Base-by-base conservation (phyloP, 148 eudicot genomes). In the Heliosperma pusillum region DNA sequence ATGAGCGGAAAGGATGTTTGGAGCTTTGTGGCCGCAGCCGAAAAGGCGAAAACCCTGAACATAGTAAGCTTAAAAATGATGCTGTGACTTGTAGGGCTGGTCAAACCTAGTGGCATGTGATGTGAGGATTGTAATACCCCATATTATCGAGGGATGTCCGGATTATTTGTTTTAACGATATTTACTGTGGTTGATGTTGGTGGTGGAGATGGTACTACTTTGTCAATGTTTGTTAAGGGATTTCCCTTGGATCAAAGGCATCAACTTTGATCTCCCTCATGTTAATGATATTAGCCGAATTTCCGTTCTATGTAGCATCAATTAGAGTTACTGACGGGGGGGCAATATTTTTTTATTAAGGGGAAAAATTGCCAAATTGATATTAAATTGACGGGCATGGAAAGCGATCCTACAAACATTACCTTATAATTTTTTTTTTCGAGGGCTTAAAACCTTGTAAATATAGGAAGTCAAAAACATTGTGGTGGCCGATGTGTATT, bases 241-340 rank as follows among this genome's bases (percentile, higher is more conserved):
- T 86, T 52, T 67, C 90, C 92, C n/a, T 52, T 82, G 85, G 87
- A 70, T 88, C 79, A 73, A 67, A 16, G 93, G 90, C 27, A 86
- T 90, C 30, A 90, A 88, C 78, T 92, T 90, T 75, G 97, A 92
- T 86, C 83, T 88, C 3, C 85, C 87, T 71, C 88, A 85, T 75
- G 94, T 92, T 69, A 81, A 82, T n/a, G 53, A 85, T 22, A n/a
- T n/a, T n/a, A n/a, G n/a, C n/a, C n/a, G n/a, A n/a, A n/a, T n/a
- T n/a, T n/a, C n/a, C n/a, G n/a, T n/a, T n/a, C n/a, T n/a, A n/a
- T n/a, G n/a, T n/a, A n/a, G n/a, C n/a, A n/a, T n/a, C n/a, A n/a
- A n/a, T n/a, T n/a, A n/a, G n/a, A n/a, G n/a, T n/a, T n/a, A n/a
- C n/a, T n/a, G n/a, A n/a, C n/a, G n/a, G n/a, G n/a, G n/a, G n/a